Evolutionary conservation across 495 filamentous ascomycete species (phyloP), one percentile per base, ranked within the genome.

Genomic region (Aspergillus panamensis): DNA sequence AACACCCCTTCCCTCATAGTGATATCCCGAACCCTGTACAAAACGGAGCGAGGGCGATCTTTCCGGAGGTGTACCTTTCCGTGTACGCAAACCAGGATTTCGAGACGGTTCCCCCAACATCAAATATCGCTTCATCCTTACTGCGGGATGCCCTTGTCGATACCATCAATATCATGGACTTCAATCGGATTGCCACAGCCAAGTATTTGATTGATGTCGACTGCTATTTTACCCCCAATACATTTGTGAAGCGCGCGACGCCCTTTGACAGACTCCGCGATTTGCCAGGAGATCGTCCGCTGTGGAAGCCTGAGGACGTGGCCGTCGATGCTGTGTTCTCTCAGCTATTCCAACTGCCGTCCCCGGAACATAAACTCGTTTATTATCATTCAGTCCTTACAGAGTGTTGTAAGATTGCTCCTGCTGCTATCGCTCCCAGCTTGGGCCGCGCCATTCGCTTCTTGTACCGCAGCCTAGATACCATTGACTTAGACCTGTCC

Each of bases 271-370:
- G 86, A 55, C 80, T 99, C 43, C 82, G 87, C 13, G 91, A 97
- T 49, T 75, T 91, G 12, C 58, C 69, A 10, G 59, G 56, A 0
- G 87, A 85, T 31, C 82, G 83, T 50, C 84, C 87, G 5, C 88
- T 88, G 0, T 99, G 95, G 95, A 99, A 99, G 71, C 91, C 94
- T 0, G 95, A 99, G 76, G 94, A 99, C 74, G 89, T 97, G 44
- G 90, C 91, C 12, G 91, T 99, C 12, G 94, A 99, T 73, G 93
- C 93, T 14, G 90, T 97, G 31, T 97, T 97, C 70, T 95, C 91
- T 1, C 93, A 96, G 72, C 74, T 99, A 14, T 91, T 95, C 68
- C 87, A 88, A 63, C 81, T 99, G 31, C 94, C 94, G 12, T 80
- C 80, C 13, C 86, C 94, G 1, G 89, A 94, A 71, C 94, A 97